Percentiles rank a stretch among this genome's conserved stretches.
These are phyloP conservation scores for Xerocomellus chrysenteron DNA, from an alignment of 768 basidiomycete genomes.

Conservation along the genomic window DNA sequence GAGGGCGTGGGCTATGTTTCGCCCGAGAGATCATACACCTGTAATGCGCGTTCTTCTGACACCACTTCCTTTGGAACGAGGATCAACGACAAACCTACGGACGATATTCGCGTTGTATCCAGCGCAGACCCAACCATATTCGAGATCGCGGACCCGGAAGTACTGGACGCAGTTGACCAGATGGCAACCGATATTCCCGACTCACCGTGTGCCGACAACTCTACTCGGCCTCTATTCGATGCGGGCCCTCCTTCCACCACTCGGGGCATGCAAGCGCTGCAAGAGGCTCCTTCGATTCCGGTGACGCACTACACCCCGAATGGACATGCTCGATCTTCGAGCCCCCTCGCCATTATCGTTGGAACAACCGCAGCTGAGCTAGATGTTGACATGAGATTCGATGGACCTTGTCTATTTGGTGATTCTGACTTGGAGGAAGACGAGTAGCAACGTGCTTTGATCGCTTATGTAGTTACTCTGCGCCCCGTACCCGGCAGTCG, in stretches of 20 bases:
- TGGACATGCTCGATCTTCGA: neutral
- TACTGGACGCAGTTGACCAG: neutral
- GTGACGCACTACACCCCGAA: neutral
- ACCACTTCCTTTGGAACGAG: neutral
- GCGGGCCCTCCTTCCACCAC: neutral
- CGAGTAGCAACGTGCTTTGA: slow-evolving; percentile 5
- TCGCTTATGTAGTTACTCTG: neutral
- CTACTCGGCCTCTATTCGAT: neutral
- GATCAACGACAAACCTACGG: neutral
- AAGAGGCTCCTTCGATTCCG: neutral
- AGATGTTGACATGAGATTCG: slow-evolving; percentile 10
- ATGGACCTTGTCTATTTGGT: slow-evolving; percentile 30
- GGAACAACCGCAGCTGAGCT: neutral
- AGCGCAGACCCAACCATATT: neutral
- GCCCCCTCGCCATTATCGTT: neutral
- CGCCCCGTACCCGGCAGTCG: too few relatives aligned
- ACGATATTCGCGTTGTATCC: neutral
- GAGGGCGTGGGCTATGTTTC: slow-evolving; percentile 29
- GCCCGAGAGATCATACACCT: neutral
- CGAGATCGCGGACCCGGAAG: neutral
- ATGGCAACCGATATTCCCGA: neutral
- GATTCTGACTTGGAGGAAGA: slow-evolving; percentile 33
- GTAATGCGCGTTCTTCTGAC: neutral
- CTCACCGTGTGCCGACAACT: neutral
- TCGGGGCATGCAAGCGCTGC: neutral